A percentile compares a stretch with the other conserved stretches of the same genome.
Conservation (phyloP, 257 asterid species). For the Misopates orontium region DNA sequence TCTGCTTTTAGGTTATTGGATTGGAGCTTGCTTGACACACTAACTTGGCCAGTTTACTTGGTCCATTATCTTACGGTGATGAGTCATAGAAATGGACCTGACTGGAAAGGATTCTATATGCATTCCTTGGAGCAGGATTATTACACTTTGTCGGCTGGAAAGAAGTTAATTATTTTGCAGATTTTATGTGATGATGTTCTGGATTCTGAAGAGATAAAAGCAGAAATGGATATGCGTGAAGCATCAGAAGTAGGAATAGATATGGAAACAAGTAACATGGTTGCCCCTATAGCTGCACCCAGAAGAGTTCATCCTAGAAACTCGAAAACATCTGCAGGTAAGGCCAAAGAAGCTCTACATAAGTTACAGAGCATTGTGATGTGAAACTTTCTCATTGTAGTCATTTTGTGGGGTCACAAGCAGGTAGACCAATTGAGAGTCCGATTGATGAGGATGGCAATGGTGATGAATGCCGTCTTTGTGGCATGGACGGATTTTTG, state of each 20-base stretch:
- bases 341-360: slow-evolving; percentile 42
- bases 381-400: slow-evolving; percentile 28
- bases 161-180: slow-evolving; percentile 66
- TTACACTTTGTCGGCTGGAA: slow-evolving; percentile 62
- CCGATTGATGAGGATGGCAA: slow-evolving; percentile 60
- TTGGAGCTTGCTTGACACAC: slow-evolving; percentile 82
- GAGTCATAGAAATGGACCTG: slow-evolving; percentile 54
- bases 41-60: slow-evolving; percentile 82
- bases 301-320: slow-evolving; percentile 68
- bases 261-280: slow-evolving; percentile 42
- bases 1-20: slow-evolving; percentile 57
- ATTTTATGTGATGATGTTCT: slow-evolving; percentile 73
- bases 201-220: slow-evolving; percentile 72
- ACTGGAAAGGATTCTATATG: slow-evolving; percentile 63
- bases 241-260: slow-evolving; percentile 67
- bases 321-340: slow-evolving; percentile 56
- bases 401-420: slow-evolving; percentile 36
- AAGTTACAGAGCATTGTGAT: slow-evolving; percentile 40
- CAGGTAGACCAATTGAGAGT: slow-evolving; percentile 36
- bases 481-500: slow-evolving; percentile 88
- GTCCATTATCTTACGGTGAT: slow-evolving; percentile 60
- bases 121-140: slow-evolving; percentile 71
- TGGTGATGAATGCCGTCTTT: slow-evolving; percentile 86
- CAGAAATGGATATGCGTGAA: slow-evolving; percentile 71
- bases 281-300: slow-evolving; percentile 45